These are phyloP conservation scores for Conidiobolus coronatus DNA, from an alignment of 371 early-diverging fungal species.

Conservation along the genomic window DNA sequence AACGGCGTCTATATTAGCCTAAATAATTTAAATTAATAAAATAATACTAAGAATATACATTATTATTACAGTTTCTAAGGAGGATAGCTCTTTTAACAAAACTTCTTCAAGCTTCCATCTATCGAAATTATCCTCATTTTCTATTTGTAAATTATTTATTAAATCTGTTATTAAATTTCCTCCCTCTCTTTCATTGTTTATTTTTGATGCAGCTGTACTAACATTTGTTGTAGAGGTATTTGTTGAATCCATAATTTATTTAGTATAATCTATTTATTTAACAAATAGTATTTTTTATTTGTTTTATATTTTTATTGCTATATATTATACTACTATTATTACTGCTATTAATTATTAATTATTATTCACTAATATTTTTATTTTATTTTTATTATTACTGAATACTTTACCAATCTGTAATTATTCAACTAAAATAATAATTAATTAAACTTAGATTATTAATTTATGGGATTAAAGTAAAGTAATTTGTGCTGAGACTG, in stretches of 20 bases:
- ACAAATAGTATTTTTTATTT: too few relatives aligned
- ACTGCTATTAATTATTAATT: too few relatives aligned
- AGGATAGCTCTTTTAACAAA: conserved; percentile 1
- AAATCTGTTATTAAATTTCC: background rate
- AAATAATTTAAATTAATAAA: background rate
- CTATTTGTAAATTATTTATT: background rate
- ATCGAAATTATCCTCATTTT: background rate
- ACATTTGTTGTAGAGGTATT: background rate
- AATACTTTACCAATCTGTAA: too few relatives aligned
- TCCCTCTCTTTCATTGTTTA: background rate
- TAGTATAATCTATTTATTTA: too few relatives aligned
- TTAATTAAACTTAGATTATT: too few relatives aligned
- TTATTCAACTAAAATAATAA: too few relatives aligned
- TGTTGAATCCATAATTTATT: background rate
- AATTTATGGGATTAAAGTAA: too few relatives aligned
- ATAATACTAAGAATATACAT: background rate
- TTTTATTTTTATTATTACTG: too few relatives aligned
- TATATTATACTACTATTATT: too few relatives aligned
- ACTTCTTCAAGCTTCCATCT: background rate
- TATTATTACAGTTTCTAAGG: conserved; percentile 2
- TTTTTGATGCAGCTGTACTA: background rate
- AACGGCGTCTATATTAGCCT: conserved; percentile 82
- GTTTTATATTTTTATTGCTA: too few relatives aligned
- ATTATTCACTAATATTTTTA: too few relatives aligned
- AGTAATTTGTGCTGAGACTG: too few relatives aligned